Evolutionary conservation across 306 rosid genomes (phyloP).

Genomic region (cucumber (Cucumis sativus)): DNA sequence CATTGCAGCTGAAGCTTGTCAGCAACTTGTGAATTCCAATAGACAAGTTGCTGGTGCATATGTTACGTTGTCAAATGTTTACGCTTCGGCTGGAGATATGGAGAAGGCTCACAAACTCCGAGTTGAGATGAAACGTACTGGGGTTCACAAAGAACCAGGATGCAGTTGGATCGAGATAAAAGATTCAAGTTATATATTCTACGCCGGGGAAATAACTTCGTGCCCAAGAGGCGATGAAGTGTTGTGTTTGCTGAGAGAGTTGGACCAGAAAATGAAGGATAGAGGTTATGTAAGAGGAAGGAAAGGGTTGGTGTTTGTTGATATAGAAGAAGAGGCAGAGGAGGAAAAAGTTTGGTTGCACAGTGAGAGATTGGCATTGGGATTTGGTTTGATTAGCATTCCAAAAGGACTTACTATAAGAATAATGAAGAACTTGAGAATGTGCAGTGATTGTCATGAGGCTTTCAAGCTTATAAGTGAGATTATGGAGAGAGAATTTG

Average conservation of each 20-base stretch:
- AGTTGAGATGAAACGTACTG: slow-evolving; percentile 43
- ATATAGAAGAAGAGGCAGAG: slow-evolving; percentile 65
- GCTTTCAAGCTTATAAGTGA: slow-evolving; percentile 69
- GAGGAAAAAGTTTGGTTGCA: slow-evolving; percentile 57
- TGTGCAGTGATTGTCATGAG: slow-evolving; percentile 69
- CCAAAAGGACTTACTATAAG: slow-evolving; percentile 54
- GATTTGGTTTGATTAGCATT: slow-evolving; percentile 54
- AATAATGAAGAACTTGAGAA: slow-evolving; percentile 80
- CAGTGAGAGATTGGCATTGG: slow-evolving; percentile 76
- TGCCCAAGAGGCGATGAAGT: slow-evolving; percentile 32
- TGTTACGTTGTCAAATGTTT: slow-evolving; percentile 59
- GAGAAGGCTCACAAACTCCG: slow-evolving; percentile 44
- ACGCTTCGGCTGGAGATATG: slow-evolving; percentile 65
- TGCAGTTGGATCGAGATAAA: slow-evolving; percentile 81
- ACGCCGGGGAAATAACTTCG: slow-evolving; percentile 46
- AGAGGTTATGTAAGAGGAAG: slow-evolving; percentile 59
- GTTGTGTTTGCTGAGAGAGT: slow-evolving; percentile 31
- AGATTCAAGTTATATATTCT: slow-evolving; percentile 46
- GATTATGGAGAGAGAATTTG: slow-evolving; percentile 51
- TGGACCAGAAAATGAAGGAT: slow-evolving; percentile 56
- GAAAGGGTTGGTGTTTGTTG: slow-evolving; percentile 55
- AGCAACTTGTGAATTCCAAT: slow-evolving; percentile 43
- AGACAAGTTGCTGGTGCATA: slow-evolving; percentile 60
- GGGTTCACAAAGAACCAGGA: slow-evolving; percentile 65
- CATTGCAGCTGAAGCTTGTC: slow-evolving; percentile 58